Evolutionary conservation across 2,329 filamentous ascomycete genomes (phyloP).

Genomic region (Claviceps monticola): DNA sequence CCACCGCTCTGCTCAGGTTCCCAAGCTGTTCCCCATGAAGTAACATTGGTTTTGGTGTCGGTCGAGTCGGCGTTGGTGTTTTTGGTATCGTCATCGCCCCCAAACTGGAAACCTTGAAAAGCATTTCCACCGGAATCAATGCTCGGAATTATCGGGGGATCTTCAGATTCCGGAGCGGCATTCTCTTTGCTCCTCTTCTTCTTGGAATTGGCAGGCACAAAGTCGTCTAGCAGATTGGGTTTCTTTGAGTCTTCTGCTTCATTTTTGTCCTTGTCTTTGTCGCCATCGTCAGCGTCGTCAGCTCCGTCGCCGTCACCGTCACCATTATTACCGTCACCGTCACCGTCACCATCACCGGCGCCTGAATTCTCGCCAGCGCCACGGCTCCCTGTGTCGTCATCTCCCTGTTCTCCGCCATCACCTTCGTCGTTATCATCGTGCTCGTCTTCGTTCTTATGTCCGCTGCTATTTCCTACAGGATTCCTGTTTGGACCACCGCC

Average conservation of each 20-base stretch:
- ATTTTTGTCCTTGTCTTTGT: constrained; percentile 16
- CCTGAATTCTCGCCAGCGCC: constrained; percentile 4
- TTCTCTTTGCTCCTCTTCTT: constrained; percentile 24
- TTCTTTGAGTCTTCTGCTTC: constrained; percentile 24
- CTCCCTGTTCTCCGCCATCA: not conserved
- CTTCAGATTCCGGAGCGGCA: constrained; percentile 13
- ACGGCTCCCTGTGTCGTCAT: not conserved
- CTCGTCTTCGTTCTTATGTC: constrained; percentile 3
- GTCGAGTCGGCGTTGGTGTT: constrained; percentile 40
- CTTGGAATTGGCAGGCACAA: constrained; percentile 20
- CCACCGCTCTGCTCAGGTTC: constrained; percentile 11
- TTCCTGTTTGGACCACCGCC: constrained; percentile 3
- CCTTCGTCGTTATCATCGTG: not conserved
- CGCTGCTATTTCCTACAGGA: constrained; percentile 5
- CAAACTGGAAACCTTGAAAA: constrained; percentile 55
- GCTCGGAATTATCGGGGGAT: constrained; percentile 15
- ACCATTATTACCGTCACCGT: constrained; percentile 3
- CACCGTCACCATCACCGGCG: not conserved
- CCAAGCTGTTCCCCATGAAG: constrained; percentile 49
- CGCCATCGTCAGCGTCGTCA: constrained; percentile 4
- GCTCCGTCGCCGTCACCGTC: not conserved
- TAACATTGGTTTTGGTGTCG: constrained; percentile 32
- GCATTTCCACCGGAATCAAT: constrained; percentile 31
- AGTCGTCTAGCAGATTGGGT: constrained; percentile 20
- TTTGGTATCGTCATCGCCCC: constrained; percentile 43